These are phyloP conservation scores for Lachancea fermentati DNA, from an alignment of 805 yeast genomes.

Conservation along the genomic window DNA sequence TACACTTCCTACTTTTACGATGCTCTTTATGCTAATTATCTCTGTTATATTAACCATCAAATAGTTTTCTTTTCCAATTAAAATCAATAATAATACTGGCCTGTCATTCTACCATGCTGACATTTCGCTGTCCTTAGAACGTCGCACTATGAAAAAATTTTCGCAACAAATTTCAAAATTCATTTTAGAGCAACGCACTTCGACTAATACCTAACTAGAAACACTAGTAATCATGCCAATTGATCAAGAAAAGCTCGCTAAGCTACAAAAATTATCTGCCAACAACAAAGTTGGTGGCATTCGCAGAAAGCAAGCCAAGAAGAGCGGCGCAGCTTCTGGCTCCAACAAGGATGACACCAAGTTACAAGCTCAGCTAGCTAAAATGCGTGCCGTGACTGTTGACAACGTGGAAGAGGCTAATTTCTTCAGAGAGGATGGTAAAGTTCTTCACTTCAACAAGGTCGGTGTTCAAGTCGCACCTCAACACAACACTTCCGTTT, in stretches of 20 bases:
- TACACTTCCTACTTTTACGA: too few relatives aligned
- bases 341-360: conserved; percentile 84
- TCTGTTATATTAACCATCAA: neutral
- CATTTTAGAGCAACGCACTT: neutral
- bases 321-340: conserved; percentile 39
- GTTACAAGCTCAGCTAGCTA: conserved; percentile 81
- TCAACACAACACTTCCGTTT: conserved; percentile 84
- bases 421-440: conserved; percentile 95
- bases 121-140: neutral
- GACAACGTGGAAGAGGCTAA: conserved; percentile 94
- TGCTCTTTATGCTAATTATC: neutral
- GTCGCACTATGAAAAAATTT: neutral
- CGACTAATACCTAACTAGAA: neutral
- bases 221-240: conserved; percentile 53
- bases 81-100: neutral
- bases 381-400: conserved; percentile 82
- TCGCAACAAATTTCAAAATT: neutral
- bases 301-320: conserved; percentile 89
- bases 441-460: conserved; percentile 91
- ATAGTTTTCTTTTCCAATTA: neutral
- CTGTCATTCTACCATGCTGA: neutral
- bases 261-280: conserved; percentile 72
- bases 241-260: conserved; percentile 92
- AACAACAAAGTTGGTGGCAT: conserved; percentile 79
- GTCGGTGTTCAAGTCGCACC: conserved; percentile 94